Evolutionary conservation across 768 basidiomycete genomes (phyloP).

Genomic region (Rhizopogon salebrosus): DNA sequence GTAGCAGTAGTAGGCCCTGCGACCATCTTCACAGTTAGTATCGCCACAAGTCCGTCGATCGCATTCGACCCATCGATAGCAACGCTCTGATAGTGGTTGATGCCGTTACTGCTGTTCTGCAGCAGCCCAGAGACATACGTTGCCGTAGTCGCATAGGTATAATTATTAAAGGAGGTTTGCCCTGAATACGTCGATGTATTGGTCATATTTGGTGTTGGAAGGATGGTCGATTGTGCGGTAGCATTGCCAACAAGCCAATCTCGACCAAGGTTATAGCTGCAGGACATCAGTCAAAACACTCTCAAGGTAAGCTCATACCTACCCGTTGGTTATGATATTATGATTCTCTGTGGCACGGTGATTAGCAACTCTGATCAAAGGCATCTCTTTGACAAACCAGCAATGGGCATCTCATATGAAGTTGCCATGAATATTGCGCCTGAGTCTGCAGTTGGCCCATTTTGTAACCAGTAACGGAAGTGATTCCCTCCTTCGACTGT

Average conservation of each 20-base stretch:
- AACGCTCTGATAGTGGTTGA: slow-evolving; percentile 65
- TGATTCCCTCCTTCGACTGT: slow-evolving; percentile 85
- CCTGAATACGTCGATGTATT: slow-evolving; percentile 60
- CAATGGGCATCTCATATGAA: slow-evolving; percentile 68
- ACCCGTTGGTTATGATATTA: slow-evolving; percentile 74
- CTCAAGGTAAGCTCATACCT: slow-evolving; percentile 2
- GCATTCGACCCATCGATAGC: slow-evolving; percentile 48
- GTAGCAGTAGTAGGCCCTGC: slow-evolving; percentile 21
- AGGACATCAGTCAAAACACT: neutral
- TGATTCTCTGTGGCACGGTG: slow-evolving; percentile 40
- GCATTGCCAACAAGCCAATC: slow-evolving; percentile 87
- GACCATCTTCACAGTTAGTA: slow-evolving; percentile 69
- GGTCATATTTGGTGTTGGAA: slow-evolving; percentile 20
- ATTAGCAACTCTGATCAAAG: neutral
- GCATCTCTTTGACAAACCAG: slow-evolving; percentile 32
- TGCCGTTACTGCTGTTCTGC: slow-evolving; percentile 59
- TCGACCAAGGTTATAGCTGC: slow-evolving; percentile 74
- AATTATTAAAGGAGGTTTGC: slow-evolving; percentile 56
- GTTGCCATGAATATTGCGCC: slow-evolving; percentile 72
- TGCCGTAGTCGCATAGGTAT: slow-evolving; percentile 68
- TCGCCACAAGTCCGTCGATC: slow-evolving; percentile 78
- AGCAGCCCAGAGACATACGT: slow-evolving; percentile 67
- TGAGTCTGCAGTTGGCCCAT: slow-evolving; percentile 58
- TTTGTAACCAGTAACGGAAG: slow-evolving; percentile 84
- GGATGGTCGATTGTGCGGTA: slow-evolving; percentile 38